Base-by-base conservation (phyloP, 2,329 filamentous ascomycete species). In the Fusarium algeriense region DNA sequence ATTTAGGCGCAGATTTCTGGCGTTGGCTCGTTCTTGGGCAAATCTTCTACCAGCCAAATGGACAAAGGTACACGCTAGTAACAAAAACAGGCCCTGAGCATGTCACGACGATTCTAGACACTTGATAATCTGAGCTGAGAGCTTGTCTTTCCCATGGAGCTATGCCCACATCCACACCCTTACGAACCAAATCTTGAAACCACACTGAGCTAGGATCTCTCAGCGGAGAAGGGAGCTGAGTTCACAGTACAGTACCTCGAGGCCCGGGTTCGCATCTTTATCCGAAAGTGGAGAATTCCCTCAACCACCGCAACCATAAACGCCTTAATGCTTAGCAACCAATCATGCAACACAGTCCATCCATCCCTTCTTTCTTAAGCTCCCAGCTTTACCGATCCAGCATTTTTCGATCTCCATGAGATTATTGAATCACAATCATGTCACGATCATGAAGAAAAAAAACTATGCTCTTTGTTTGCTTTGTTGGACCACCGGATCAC, bases 151-250 rank as follows among this genome's bases (percentile, higher is more conserved):
- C 14, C n/a, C 17, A 13, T n/a, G 23, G 19, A 26, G 19, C 52
- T 55, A 17, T 45, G 28, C 19, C 28, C 30, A 34, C 38, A 55
- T 23, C n/a, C 28, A 32, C 52, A 45, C 38, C 28, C 20, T 34
- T 45, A 28, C 62, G 35, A 70, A 35, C 48, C 34, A 56, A 69
- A 58, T 60, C 46, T 58, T 52, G 41, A 48, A 69, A 69, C 61
- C 63, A 48, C n/a, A 35, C n/a, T n/a, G 54, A 46, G 67, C 67
- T 71, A 70, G 62, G 44, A 71, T 71, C 67, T 71, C 48, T 38
- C 17, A 38, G 52, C 35, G 55, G 58, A 58, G 44, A 59, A 19
- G 30, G 50, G 52, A 58, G 32, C 57, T 34, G 40, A 48, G 32
- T 28, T 54, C 35, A 23, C 40, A 63, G 45, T 30, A 30, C 30